These are phyloP conservation scores for Vairimorpha apis DNA, from an alignment of 371 early-diverging fungal species.

Conservation along the genomic window DNA sequence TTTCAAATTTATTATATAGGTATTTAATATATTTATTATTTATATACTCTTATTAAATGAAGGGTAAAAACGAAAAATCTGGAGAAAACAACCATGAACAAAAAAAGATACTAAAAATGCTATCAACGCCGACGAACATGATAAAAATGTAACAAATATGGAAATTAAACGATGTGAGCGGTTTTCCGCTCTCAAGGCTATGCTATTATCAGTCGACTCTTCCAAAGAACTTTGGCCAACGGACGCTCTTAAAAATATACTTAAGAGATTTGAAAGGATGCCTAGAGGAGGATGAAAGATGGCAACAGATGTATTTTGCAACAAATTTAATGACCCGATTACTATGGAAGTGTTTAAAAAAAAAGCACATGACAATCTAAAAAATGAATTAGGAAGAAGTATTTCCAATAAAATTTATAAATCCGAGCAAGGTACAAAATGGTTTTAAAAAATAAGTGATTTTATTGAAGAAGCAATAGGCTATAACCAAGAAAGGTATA, in stretches of 20 bases:
- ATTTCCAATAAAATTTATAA: too few species aligned
- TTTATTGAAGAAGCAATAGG: too few species aligned
- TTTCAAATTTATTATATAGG: too few species aligned
- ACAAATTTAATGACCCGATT: not conserved
- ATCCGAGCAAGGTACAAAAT: too few species aligned
- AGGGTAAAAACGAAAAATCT: not conserved
- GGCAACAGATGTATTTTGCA: not conserved
- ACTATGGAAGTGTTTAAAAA: not conserved
- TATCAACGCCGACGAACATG: not conserved
- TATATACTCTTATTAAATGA: too few species aligned
- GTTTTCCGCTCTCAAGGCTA: not conserved
- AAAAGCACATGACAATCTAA: conserved; percentile 2
- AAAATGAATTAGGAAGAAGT: too few species aligned
- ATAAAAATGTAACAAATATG: not conserved
- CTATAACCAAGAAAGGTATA: too few species aligned
- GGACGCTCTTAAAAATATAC: not conserved
- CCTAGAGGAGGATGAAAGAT: conserved; percentile 2
- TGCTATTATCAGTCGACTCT: not conserved
- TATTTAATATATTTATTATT: too few species aligned
- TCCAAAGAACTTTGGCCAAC: not conserved
- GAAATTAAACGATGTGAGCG: not conserved
- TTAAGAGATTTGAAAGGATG: not conserved
- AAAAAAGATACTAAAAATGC: not conserved
- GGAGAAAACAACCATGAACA: not conserved
- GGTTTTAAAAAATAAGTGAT: too few species aligned